Evolutionary conservation across 2,329 filamentous ascomycete species (phyloP).

Genomic region (Trichophyton schoenleinii): DNA sequence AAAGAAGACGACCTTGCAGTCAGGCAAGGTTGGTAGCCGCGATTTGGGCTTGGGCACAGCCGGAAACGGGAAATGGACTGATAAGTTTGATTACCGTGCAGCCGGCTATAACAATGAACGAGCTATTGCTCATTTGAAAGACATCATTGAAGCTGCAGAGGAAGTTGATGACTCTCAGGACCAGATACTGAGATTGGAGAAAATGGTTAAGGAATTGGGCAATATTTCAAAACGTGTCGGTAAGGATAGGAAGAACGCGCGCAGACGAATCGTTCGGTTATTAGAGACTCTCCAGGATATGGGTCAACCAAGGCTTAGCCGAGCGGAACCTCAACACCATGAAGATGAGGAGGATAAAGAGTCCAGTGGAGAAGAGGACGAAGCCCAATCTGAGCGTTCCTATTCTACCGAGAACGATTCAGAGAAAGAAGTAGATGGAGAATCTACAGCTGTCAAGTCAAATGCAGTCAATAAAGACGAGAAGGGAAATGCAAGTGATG

Average conservation of each 20-base stretch:
- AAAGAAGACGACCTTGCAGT: background rate
- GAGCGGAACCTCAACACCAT: background rate
- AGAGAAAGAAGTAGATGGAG: background rate
- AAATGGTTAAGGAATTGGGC: too few relatives aligned
- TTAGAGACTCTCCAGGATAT: background rate
- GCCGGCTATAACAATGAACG: background rate
- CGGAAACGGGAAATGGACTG: background rate
- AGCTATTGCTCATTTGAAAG: background rate
- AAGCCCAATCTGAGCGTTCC: background rate
- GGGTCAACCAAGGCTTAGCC: background rate
- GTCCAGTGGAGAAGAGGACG: background rate
- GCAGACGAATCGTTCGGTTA: background rate
- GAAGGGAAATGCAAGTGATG: background rate
- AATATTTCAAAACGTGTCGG: too few relatives aligned
- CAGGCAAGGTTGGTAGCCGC: background rate
- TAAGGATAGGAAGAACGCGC: background rate
- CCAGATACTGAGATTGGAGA: background rate
- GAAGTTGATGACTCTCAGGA: background rate
- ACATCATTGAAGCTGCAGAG: background rate
- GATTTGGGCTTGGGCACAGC: background rate
- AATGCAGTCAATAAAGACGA: background rate
- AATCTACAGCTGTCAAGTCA: background rate
- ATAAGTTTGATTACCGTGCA: background rate
- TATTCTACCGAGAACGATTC: background rate
- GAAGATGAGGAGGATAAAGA: background rate